Evolutionary conservation across 345 rosid species (phyloP), one percentile per base, ranked within the genome.

Genomic region (Cardamine occulta): DNA sequence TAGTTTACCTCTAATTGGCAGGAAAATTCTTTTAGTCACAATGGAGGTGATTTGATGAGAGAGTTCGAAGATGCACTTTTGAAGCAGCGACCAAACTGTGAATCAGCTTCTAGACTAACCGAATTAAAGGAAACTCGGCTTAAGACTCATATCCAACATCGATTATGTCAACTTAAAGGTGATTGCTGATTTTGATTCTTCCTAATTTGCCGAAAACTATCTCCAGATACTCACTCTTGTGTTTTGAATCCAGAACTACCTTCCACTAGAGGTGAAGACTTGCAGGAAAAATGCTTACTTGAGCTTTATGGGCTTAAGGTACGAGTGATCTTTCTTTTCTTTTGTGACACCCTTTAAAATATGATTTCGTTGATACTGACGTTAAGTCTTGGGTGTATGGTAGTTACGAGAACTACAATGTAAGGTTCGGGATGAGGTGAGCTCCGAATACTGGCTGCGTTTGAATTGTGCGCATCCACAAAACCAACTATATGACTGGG

Each of bases 261-360:
- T 73, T 86, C 96, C 61, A 86, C 73, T 72, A 83, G 92, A 84
- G 93, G 98, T 37, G 91, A 91, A 66, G 98, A 88, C 51, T 78
- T 93, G 83, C 98, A 91, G 86, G 74, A 84, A 18, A 89, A 88
- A 86, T 89, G 98, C 82, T 82, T 91, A 68, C 87, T 88, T 60
- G 97, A 91, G 80, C 87, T 93, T 68, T 89, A 93, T 66, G 97
- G 98, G 54, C 81, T 93, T 59, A 91, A 91, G 97, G 98, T 91
- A 83, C 82, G 23, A 8, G 9, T 40, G 17, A 17, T 48, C 6
- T 2, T 9, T 37, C 11, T 49, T 10, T 49, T 60, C 12, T 59
- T 60, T 2, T 29, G 21, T 47, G 59, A 0, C 17, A 45, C 1
- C 2, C 6, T 45, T 70, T 45, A 21, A 15, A 55, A 23, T 15